Conservation (phyloP, 345 rosid species). For the Pugionium cornutum region DNA sequence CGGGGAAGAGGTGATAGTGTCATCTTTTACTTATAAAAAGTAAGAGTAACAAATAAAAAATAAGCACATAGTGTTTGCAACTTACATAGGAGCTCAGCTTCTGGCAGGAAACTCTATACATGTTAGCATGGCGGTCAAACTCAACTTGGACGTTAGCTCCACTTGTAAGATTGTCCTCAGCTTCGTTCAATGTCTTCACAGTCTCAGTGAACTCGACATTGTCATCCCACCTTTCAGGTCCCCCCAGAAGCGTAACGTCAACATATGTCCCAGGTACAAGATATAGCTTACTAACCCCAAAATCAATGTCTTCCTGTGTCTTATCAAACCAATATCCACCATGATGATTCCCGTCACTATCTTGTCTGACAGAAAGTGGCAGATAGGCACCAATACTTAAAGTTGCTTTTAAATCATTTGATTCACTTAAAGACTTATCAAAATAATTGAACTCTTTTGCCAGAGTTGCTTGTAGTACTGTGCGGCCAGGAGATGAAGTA, state of each 20-base stretch:
- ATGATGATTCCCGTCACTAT: slow-evolving; percentile 72
- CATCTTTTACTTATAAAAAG: slow-evolving; percentile 23
- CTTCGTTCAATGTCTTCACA: slow-evolving; percentile 52
- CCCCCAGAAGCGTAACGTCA: slow-evolving; percentile 73
- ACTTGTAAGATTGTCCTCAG: slow-evolving; percentile 35
- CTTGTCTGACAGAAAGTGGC: slow-evolving; percentile 67
- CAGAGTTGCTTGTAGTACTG: slow-evolving; percentile 75
- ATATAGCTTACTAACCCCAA: slow-evolving; percentile 54
- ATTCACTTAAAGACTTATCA: slow-evolving; percentile 57
- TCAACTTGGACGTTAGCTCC: slow-evolving; percentile 50
- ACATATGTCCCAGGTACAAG: slow-evolving; percentile 86
- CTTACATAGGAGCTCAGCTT: slow-evolving; percentile 70
- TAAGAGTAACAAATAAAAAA: slow-evolving; percentile 13
- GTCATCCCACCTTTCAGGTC: slow-evolving; percentile 82
- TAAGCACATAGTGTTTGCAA: slow-evolving; percentile 21
- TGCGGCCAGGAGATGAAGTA: slow-evolving; percentile 72
- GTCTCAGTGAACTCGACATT: slow-evolving; percentile 58
- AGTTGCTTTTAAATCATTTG: slow-evolving; percentile 65
- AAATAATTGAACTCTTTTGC: slow-evolving; percentile 57
- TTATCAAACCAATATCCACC: slow-evolving; percentile 85
- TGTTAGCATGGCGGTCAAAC: slow-evolving; percentile 45
- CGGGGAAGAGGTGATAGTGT: slow-evolving; percentile 32
- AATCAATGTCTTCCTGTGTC: slow-evolving; percentile 45
- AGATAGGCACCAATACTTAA: slow-evolving; percentile 70
- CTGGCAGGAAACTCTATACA: slow-evolving; percentile 67